Evolutionary conservation across 2,329 filamentous ascomycete genomes (phyloP).

Genomic region (Venturia carpophila): DNA sequence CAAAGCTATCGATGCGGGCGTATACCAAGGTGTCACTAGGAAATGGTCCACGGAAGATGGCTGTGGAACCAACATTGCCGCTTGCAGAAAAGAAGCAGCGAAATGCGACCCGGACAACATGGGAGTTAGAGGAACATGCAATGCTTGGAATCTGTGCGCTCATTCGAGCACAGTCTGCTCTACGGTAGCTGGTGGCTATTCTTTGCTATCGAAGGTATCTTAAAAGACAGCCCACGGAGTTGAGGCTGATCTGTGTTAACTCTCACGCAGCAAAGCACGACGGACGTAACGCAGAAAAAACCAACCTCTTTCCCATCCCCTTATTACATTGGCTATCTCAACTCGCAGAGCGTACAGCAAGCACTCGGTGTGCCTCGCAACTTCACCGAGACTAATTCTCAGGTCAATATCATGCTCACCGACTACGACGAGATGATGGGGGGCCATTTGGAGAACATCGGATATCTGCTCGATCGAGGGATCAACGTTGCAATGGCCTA

Average conservation of each 20-base stretch:
- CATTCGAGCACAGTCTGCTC: slow-evolving; percentile 5
- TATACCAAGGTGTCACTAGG: slow-evolving; percentile 31
- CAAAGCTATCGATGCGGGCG: slow-evolving; percentile 41
- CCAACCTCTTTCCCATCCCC: slow-evolving; percentile 27
- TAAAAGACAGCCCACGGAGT: too few relatives aligned
- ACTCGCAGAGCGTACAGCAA: slow-evolving; percentile 48
- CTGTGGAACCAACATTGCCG: slow-evolving; percentile 24
- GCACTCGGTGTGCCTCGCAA: slow-evolving; percentile 55
- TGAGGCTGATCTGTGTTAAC: not conserved
- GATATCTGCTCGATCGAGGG: slow-evolving; percentile 47
- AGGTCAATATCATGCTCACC: not conserved
- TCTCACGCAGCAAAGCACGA: slow-evolving; percentile 31
- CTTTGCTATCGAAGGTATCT: not conserved
- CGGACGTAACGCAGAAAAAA: slow-evolving; percentile 46
- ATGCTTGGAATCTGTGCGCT: not conserved
- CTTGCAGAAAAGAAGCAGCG: not conserved
- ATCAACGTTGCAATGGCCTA: slow-evolving; percentile 50
- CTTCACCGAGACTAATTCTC: slow-evolving; percentile 35
- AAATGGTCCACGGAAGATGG: slow-evolving; percentile 42
- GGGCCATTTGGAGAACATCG: slow-evolving; percentile 42
- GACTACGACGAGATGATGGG: slow-evolving; percentile 39
- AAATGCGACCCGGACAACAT: slow-evolving; percentile 1
- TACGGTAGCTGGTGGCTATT: not conserved
- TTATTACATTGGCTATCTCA: slow-evolving; percentile 50
- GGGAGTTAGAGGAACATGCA: not conserved